These are phyloP conservation scores for Xylaria sp. DNA, from an alignment of 2,329 filamentous ascomycete genomes.

Conservation along the genomic window DNA sequence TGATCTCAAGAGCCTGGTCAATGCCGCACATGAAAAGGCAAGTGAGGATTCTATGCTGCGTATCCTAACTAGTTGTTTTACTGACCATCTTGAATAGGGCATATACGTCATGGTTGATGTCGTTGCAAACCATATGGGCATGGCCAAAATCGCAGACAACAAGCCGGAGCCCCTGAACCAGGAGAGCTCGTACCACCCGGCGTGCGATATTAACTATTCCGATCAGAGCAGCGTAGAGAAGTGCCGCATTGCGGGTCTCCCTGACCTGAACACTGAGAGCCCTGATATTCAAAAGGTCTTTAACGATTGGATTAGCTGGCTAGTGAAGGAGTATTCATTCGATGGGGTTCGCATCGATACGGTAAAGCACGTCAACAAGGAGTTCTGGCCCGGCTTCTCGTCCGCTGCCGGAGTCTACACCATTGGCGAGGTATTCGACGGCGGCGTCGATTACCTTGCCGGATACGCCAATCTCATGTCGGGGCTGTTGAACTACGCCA, in stretches of 20 bases:
- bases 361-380: constrained; percentile 64
- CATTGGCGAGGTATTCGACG: constrained; percentile 65
- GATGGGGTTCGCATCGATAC: constrained; percentile 67
- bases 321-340: constrained; percentile 66
- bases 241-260: constrained; percentile 65
- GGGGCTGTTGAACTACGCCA: constrained; percentile 66
- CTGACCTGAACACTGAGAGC: constrained; percentile 65
- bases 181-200: constrained; percentile 63
- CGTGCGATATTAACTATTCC: constrained; percentile 62
- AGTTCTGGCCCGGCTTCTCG: constrained; percentile 62
- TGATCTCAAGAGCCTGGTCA: constrained; percentile 63
- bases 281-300: constrained; percentile 55
- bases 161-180: constrained; percentile 55
- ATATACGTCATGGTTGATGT: constrained; percentile 55
- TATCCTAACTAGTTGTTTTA: background rate
- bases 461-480: constrained; percentile 60
- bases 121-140: constrained; percentile 60
- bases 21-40: constrained; percentile 61
- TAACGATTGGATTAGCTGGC: constrained; percentile 62
- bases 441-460: constrained; percentile 55
- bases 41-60: background rate
- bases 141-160: constrained; percentile 54
- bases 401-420: constrained; percentile 62
- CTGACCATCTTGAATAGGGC: constrained; percentile 9
- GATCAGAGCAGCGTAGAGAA: constrained; percentile 53